phyloP scores from a whole-genome alignment of 495 filamentous ascomycete genomes.

The Lindgomyces ingoldianus region DNA sequence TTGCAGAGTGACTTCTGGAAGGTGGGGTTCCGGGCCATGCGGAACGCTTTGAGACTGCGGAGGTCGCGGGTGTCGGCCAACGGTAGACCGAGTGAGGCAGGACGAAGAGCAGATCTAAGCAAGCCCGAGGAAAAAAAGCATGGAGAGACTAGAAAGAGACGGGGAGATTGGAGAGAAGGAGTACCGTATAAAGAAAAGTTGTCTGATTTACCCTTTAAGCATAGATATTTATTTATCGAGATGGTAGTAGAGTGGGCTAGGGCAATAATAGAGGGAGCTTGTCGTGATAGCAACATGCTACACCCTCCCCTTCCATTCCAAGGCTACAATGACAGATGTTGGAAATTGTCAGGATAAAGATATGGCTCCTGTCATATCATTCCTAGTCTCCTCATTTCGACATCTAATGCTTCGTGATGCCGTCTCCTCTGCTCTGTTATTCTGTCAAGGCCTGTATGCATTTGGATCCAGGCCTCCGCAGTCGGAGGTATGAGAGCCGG shows the following conservation, averaged over 20 bases:
- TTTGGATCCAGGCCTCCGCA: not conserved
- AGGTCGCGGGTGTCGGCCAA: too few relatives aligned
- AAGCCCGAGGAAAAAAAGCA: not conserved
- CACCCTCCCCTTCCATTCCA: too few relatives aligned
- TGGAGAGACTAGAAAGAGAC: too few relatives aligned
- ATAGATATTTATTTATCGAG: too few relatives aligned
- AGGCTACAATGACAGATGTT: too few relatives aligned
- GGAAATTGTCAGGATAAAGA: not conserved
- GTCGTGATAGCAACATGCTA: too few relatives aligned
- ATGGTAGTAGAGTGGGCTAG: not conserved
- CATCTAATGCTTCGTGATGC: not conserved
- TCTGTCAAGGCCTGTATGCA: not conserved
- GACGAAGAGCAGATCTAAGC: too few relatives aligned
- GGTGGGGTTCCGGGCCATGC: not conserved
- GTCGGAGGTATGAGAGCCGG: not conserved
- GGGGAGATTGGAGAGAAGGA: too few relatives aligned
- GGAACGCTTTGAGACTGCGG: too few relatives aligned
- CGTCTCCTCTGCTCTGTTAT: not conserved
- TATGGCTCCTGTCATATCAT: not conserved
- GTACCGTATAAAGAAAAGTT: not conserved
- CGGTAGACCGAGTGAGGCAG: too few relatives aligned
- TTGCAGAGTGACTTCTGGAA: too few relatives aligned
- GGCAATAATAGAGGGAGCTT: not conserved
- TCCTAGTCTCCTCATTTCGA: not conserved
- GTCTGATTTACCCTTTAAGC: not conserved